Evolutionary conservation across 1,284 basidiomycete species (phyloP).

Genomic region (Leccinum fallax): DNA sequence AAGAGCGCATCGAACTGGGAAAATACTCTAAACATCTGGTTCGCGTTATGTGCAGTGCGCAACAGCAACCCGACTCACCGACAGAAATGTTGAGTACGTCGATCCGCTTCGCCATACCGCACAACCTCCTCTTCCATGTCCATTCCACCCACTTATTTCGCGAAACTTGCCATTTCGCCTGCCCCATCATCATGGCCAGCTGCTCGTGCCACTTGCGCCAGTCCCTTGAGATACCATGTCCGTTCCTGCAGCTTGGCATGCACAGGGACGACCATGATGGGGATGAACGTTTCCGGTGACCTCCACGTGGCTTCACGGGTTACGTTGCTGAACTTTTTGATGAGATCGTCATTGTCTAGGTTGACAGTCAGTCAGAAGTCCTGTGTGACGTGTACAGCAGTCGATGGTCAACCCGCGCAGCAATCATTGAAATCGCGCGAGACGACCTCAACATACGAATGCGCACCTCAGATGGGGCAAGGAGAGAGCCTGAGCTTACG

Average conservation of each 20-base stretch:
- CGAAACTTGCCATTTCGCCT: constrained; percentile 79
- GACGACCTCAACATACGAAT: constrained; percentile 97
- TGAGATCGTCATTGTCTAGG: constrained; percentile 82
- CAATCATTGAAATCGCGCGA: constrained; percentile 96
- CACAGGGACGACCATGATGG: constrained; percentile 92
- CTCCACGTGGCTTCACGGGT: constrained; percentile 94
- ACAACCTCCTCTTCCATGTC: constrained; percentile 96
- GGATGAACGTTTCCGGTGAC: constrained; percentile 92
- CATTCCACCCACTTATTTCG: constrained; percentile 78
- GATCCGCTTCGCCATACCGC: constrained; percentile 82
- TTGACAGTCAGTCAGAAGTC: constrained; percentile 87
- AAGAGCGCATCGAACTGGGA: constrained; percentile 98
- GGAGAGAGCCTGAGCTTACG: constrained; percentile 95
- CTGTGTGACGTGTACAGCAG: constrained; percentile 94
- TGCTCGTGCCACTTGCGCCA: constrained; percentile 99
- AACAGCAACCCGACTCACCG: constrained; percentile 48
- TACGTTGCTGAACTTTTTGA: constrained; percentile 98
- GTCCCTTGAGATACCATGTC: constrained; percentile 80
- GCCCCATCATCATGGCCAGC: constrained; percentile 95
- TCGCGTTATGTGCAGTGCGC: constrained; percentile 92
- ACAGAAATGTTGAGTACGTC: constrained; percentile 94
- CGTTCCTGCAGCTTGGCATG: constrained; percentile 93
- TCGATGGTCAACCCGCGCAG: constrained; percentile 90
- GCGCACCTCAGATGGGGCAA: constrained; percentile 93
- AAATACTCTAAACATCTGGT: constrained; percentile 99